Conservation (phyloP, 768 basidiomycete species). For the Cystofilobasidium ferigula region DNA sequence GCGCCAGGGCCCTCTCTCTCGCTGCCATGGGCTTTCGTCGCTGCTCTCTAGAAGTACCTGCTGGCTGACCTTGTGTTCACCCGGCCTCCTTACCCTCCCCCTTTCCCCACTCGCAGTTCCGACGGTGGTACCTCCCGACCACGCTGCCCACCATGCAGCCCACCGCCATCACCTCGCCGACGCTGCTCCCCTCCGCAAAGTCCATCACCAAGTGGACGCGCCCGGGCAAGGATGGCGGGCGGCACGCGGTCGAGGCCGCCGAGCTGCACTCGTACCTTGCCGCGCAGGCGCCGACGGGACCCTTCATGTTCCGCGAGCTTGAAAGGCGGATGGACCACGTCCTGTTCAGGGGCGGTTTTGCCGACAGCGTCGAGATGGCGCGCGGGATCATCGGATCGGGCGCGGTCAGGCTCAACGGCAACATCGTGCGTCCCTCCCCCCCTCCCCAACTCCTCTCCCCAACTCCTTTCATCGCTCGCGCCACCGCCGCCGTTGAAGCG, state of each 20-base stretch:
- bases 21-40: no score
- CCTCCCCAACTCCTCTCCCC: no score
- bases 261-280: conserved; percentile 16
- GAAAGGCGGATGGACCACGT: conserved; percentile 88
- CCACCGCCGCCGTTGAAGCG: no score
- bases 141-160: conserved; percentile 52
- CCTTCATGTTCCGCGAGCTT: conserved; percentile 89
- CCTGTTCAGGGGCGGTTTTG: conserved; percentile 79
- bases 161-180: conserved; percentile 13
- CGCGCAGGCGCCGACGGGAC: conserved; percentile 73
- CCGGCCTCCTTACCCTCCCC: not conserved
- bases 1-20: no score
- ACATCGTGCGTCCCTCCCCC: conserved; percentile 55
- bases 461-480: no score
- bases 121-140: conserved; percentile 83
- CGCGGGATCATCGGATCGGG: conserved; percentile 75
- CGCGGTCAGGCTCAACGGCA: conserved; percentile 76
- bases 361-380: conserved; percentile 80
- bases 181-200: not conserved
- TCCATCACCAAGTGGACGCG: conserved; percentile 15
- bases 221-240: conserved; percentile 24
- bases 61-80: no score
- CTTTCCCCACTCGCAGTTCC: conserved; percentile 47
- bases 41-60: no score
- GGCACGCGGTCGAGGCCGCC: conserved; percentile 10